phyloP scores from a whole-genome alignment of 164 flowering plant genomes.

The Aristolochia californica region DNA sequence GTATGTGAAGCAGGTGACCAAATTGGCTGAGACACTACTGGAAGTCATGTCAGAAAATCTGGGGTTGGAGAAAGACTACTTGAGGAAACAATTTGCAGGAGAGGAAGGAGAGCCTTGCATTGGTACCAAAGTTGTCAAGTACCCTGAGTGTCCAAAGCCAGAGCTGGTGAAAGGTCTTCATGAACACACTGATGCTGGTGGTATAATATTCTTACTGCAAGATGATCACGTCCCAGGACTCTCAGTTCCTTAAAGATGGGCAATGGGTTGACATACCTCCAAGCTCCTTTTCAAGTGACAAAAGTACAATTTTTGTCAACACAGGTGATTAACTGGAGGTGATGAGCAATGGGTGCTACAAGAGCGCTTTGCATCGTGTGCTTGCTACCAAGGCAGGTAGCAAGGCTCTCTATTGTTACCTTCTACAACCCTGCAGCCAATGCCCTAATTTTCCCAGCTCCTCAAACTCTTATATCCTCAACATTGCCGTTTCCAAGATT shows the following conservation, averaged over 20 bases:
- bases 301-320: conserved; percentile 48
- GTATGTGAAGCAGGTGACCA: conserved; percentile 38
- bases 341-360: conserved; percentile 59
- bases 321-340: conserved; percentile 71
- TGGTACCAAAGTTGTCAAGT: conserved; percentile 76
- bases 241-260: conserved; percentile 56
- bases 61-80: conserved; percentile 48
- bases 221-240: conserved; percentile 78
- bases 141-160: conserved; percentile 57
- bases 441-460: conserved; percentile 63
- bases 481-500: conserved; percentile 44
- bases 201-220: conserved; percentile 72
- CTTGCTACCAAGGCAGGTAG: conserved; percentile 51
- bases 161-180: conserved; percentile 67
- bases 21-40: conserved; percentile 53
- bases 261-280: conserved; percentile 65
- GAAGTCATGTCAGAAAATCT: conserved; percentile 71
- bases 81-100: conserved; percentile 53
- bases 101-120: conserved; percentile 35
- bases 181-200: conserved; percentile 87
- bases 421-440: conserved; percentile 77
- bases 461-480: conserved; percentile 43
- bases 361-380: conserved; percentile 56
- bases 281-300: conserved; percentile 25
- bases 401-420: conserved; percentile 70